phyloP scores from a whole-genome alignment of 2,329 filamentous ascomycete species.

The Fusarium xyrophilum region DNA sequence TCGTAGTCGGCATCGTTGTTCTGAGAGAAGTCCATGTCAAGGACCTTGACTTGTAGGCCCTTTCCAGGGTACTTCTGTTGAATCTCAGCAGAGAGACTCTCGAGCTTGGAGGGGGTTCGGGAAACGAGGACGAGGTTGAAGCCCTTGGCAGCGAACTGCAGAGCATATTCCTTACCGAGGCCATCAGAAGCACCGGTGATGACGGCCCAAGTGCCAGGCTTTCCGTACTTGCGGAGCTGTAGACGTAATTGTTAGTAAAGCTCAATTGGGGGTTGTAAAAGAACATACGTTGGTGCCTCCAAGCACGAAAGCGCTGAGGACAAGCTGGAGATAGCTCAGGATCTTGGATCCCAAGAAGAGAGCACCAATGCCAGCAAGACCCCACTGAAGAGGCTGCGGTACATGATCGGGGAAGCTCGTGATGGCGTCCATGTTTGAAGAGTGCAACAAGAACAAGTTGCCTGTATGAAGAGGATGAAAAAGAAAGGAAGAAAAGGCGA shows the following conservation, averaged over 20 bases:
- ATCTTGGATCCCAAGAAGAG: slow-evolving; percentile 64
- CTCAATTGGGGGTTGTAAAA: neutral
- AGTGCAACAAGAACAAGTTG: neutral
- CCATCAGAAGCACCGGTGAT: slow-evolving; percentile 96
- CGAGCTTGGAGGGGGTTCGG: slow-evolving; percentile 91
- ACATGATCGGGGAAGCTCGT: slow-evolving; percentile 44
- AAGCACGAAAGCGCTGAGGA: slow-evolving; percentile 73
- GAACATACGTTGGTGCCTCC: slow-evolving; percentile 65
- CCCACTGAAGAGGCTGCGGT: slow-evolving; percentile 54
- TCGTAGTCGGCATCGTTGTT: slow-evolving; percentile 83
- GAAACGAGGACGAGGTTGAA: slow-evolving; percentile 97
- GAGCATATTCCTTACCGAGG: slow-evolving; percentile 93
- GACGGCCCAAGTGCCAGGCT: slow-evolving; percentile 91
- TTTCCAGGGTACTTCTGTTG: slow-evolving; percentile 68
- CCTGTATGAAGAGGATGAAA: neutral
- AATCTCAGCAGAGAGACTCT: slow-evolving; percentile 77
- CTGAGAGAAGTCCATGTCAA: slow-evolving; percentile 90
- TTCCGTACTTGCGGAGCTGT: slow-evolving; percentile 88
- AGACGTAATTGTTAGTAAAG: neutral
- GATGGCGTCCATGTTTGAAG: slow-evolving; percentile 41
- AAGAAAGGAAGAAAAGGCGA: neutral
- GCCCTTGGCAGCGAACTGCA: slow-evolving; percentile 86
- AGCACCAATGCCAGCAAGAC: slow-evolving; percentile 62
- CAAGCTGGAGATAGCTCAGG: slow-evolving; percentile 64
- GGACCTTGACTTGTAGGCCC: slow-evolving; percentile 72